These are phyloP conservation scores for Sindora glabra DNA, from an alignment of 306 rosid genomes.

Conservation along the genomic window DNA sequence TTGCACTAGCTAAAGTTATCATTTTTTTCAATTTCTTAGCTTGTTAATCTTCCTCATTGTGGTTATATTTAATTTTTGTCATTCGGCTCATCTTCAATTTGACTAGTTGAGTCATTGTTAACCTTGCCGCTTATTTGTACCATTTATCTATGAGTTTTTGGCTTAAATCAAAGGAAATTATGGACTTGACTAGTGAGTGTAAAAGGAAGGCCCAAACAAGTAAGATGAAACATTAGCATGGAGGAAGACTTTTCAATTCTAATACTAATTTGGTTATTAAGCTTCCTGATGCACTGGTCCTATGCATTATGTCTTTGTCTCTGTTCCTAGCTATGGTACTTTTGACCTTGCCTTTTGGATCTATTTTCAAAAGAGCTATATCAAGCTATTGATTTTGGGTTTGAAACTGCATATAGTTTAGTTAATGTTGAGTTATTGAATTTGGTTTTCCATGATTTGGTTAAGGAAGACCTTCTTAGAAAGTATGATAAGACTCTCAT, in stretches of 20 bases:
- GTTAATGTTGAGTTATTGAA: constrained; percentile 26
- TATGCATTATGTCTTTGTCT: constrained; percentile 39
- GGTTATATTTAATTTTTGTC: no score
- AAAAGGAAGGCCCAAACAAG: background rate
- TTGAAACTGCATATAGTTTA: constrained; percentile 6
- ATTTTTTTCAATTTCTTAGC: background rate
- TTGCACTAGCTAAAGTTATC: constrained; percentile 45
- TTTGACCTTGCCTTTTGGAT: constrained; percentile 24
- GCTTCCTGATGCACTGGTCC: constrained; percentile 38
- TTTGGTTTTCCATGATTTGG: constrained; percentile 43
- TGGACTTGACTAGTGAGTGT: constrained; percentile 20
- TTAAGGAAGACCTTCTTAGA: constrained; percentile 38
- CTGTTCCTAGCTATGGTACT: no score
- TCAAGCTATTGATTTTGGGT: constrained; percentile 1
- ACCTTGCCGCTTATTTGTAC: background rate
- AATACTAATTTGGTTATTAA: constrained; percentile 28
- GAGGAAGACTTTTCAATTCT: constrained; percentile 25
- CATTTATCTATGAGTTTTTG: background rate
- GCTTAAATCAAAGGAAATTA: background rate
- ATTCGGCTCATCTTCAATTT: constrained; percentile 18
- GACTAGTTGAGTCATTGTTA: background rate
- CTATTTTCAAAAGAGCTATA: constrained; percentile 16
- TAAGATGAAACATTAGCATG: constrained; percentile 21
- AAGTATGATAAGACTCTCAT: constrained; percentile 39
- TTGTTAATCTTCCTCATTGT: background rate